Evolutionary conservation across 2,329 filamentous ascomycete species (phyloP).

Genomic region (Botrytis elliptica): DNA sequence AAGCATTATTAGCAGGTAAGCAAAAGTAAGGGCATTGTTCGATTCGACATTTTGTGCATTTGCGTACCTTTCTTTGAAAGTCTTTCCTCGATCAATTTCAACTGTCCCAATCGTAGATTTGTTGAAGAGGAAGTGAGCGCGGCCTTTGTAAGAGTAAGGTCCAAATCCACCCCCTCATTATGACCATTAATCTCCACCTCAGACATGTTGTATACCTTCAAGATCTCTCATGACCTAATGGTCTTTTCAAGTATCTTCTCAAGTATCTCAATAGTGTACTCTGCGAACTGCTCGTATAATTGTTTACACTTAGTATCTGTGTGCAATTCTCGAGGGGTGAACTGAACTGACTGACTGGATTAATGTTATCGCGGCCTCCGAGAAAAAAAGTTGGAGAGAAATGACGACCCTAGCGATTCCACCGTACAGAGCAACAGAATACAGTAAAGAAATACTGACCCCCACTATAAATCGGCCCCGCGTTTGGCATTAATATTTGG

Average conservation of each 20-base stretch:
- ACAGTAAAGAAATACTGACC: constrained; percentile 2
- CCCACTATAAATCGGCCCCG: constrained; percentile 21
- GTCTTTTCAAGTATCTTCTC: constrained; percentile 5
- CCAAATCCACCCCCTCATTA: constrained; percentile 49
- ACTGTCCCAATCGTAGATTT: constrained; percentile 51
- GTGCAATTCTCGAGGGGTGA: neutral
- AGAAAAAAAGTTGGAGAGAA: constrained; percentile 9
- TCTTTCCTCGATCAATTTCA: constrained; percentile 57
- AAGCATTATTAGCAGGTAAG: neutral
- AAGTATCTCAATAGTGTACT: neutral
- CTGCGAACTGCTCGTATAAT: neutral
- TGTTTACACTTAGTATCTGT: neutral
- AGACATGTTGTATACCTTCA: constrained; percentile 47
- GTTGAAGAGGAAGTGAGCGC: constrained; percentile 64
- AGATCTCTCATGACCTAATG: constrained; percentile 36
- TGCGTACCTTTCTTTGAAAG: constrained; percentile 52
- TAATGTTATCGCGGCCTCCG: constrained; percentile 17
- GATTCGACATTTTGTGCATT: constrained; percentile 19
- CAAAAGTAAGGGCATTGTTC: constrained; percentile 30
- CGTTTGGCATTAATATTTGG: constrained; percentile 15
- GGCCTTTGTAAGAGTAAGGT: constrained; percentile 50
- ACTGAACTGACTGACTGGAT: constrained; percentile 7
- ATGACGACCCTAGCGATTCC: constrained; percentile 18
- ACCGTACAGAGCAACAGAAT: neutral
- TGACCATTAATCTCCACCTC: constrained; percentile 48